phyloP scores from a whole-genome alignment of 2,329 filamentous ascomycete species.

The Claviceps maximensis region DNA sequence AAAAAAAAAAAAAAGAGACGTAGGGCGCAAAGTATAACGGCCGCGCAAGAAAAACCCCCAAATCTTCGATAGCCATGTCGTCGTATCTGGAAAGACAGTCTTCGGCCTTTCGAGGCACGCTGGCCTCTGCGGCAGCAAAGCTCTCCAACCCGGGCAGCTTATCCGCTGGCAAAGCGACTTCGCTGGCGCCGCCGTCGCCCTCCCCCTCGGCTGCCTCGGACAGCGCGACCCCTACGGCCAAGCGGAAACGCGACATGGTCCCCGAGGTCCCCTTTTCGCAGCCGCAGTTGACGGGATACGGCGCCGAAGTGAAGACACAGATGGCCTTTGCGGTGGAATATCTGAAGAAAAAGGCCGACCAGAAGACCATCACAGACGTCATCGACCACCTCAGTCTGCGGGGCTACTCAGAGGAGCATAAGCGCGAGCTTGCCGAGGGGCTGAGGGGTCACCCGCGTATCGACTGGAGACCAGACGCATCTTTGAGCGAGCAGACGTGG shows the following conservation, averaged over 20 bases:
- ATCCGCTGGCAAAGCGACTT: slow-evolving; percentile 23
- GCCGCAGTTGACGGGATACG: slow-evolving; percentile 61
- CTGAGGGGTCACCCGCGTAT: slow-evolving; percentile 52
- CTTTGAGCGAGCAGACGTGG: slow-evolving; percentile 54
- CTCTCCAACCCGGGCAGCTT: slow-evolving; percentile 39
- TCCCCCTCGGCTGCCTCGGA: slow-evolving; percentile 46
- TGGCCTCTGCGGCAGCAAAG: slow-evolving; percentile 51
- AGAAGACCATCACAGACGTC: slow-evolving; percentile 62
- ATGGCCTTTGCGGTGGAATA: slow-evolving; percentile 78
- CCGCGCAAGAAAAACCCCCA: background rate
- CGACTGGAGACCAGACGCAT: slow-evolving; percentile 39
- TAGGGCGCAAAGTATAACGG: too few relatives aligned
- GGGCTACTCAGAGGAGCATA: slow-evolving; percentile 44
- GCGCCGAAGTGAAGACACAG: slow-evolving; percentile 72
- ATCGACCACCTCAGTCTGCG: slow-evolving; percentile 67
- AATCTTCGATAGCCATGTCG: slow-evolving; percentile 34
- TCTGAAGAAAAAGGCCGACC: slow-evolving; percentile 56
- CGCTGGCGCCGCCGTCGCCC: slow-evolving; percentile 46
- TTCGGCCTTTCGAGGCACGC: slow-evolving; percentile 46
- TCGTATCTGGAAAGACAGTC: slow-evolving; percentile 52
- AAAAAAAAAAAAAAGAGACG: background rate
- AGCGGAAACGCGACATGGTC: slow-evolving; percentile 43
- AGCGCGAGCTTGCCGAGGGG: slow-evolving; percentile 52
- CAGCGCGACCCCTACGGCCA: slow-evolving; percentile 49
- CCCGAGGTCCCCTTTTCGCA: slow-evolving; percentile 56